phyloP scores from a whole-genome alignment of 169 alveolate species.

The Fabrea salina region DNA sequence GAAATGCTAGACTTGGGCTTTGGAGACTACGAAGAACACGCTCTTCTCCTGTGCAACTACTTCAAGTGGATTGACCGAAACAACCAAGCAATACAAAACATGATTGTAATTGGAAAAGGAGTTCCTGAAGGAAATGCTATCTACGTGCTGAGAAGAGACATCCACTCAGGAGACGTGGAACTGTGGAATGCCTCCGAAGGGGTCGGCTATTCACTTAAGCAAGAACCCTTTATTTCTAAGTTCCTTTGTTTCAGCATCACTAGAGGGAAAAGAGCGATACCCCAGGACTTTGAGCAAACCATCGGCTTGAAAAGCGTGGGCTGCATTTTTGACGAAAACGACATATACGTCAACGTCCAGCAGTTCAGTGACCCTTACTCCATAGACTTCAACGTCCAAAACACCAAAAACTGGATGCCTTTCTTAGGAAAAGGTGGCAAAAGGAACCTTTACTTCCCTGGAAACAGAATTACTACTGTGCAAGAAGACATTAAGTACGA shows the following conservation, averaged over 20 bases:
- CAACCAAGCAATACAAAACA: slow-evolving; percentile 56
- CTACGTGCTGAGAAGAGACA: slow-evolving; percentile 77
- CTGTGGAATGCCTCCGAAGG: slow-evolving; percentile 85
- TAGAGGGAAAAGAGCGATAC: slow-evolving; percentile 52
- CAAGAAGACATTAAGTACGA: slow-evolving; percentile 39
- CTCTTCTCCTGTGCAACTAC: slow-evolving; percentile 85
- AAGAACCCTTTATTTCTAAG: slow-evolving; percentile 47
- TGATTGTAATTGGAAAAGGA: slow-evolving; percentile 79
- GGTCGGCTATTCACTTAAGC: slow-evolving; percentile 71
- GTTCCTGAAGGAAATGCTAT: slow-evolving; percentile 86
- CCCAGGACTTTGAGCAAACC: slow-evolving; percentile 55
- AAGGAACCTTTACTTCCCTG: slow-evolving; percentile 48
- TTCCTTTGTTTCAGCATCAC: slow-evolving; percentile 66
- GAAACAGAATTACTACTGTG: slow-evolving; percentile 43
- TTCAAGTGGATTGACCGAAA: slow-evolving; percentile 84
- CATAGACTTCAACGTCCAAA: slow-evolving; percentile 69
- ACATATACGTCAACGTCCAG: slow-evolving; percentile 76
- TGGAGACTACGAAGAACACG: slow-evolving; percentile 92
- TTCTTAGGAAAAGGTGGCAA: slow-evolving; percentile 53
- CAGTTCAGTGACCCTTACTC: slow-evolving; percentile 70
- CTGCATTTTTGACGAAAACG: slow-evolving; percentile 72
- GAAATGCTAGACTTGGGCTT: slow-evolving; percentile 85
- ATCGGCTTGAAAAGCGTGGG: slow-evolving; percentile 79
- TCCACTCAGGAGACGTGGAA: slow-evolving; percentile 67
- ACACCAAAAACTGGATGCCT: slow-evolving; percentile 73